Evolutionary conservation across 129 eudicot genomes (phyloP).

Genomic region (Flaveria ramosissima): DNA sequence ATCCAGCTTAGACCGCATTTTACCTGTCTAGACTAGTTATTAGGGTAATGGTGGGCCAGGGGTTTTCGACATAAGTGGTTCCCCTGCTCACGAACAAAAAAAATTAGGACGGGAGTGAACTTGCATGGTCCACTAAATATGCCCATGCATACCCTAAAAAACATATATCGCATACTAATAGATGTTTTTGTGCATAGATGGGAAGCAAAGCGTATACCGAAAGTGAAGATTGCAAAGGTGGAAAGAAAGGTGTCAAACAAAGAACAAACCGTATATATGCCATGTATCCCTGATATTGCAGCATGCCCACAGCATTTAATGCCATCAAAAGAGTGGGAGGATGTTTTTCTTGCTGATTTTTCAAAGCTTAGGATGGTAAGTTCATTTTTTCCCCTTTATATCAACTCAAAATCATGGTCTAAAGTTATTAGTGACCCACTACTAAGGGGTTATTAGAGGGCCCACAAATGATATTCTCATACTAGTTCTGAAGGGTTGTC

Average conservation of each 20-base stretch:
- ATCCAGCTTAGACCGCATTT: no score
- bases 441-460: background rate
- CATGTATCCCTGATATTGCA: constrained; percentile 77
- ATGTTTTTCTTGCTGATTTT: constrained; percentile 74
- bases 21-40: no score
- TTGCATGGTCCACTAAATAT: background rate
- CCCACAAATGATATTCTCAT: background rate
- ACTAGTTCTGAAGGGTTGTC: background rate
- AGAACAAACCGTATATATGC: constrained; percentile 91
- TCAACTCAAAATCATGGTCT: constrained; percentile 2
- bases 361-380: constrained; percentile 82
- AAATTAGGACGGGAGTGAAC: background rate
- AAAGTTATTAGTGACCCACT: background rate
- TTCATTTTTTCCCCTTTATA: background rate
- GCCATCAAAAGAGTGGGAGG: constrained; percentile 88
- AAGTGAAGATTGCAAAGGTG: constrained; percentile 67
- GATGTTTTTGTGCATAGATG: constrained; percentile 51
- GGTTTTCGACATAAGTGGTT: no score
- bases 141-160: background rate
- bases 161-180: background rate
- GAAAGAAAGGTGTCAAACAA: constrained; percentile 48
- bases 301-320: constrained; percentile 70
- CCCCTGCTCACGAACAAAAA: no score
- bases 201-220: constrained; percentile 78
- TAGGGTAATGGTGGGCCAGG: no score